phyloP scores from a whole-genome alignment of 305 asterid genomes.

The Ajuga reptans region DNA sequence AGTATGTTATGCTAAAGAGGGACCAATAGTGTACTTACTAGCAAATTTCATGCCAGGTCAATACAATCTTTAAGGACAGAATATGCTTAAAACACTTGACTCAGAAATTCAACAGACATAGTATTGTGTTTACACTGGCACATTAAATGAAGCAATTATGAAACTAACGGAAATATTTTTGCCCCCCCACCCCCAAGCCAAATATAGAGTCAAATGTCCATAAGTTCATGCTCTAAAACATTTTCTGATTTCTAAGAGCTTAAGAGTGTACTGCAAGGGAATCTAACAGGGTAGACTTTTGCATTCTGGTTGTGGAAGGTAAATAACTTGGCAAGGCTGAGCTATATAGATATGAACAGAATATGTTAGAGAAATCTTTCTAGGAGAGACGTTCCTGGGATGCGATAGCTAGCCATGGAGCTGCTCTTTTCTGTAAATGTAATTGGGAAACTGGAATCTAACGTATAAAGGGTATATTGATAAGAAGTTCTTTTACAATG shows the following conservation, averaged over 20 bases:
- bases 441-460: neutral
- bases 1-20: neutral
- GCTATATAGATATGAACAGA: neutral
- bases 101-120: constrained; percentile 8
- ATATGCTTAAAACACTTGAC: neutral
- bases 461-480: neutral
- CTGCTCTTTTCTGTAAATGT: neutral
- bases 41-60: neutral
- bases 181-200: neutral
- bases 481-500: neutral
- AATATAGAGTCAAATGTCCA: neutral
- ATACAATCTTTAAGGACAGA: neutral
- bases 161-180: neutral
- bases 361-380: neutral
- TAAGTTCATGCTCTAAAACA: neutral
- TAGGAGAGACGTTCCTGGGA: no score
- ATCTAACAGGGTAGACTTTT: neutral
- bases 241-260: neutral
- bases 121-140: neutral
- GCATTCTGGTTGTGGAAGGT: neutral
- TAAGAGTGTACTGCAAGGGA: neutral
- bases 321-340: neutral
- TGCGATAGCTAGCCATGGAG: neutral
- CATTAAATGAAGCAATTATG: neutral
- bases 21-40: neutral